Conservation (phyloP, 495 filamentous ascomycete species). For the Lophiotrema nucula region DNA sequence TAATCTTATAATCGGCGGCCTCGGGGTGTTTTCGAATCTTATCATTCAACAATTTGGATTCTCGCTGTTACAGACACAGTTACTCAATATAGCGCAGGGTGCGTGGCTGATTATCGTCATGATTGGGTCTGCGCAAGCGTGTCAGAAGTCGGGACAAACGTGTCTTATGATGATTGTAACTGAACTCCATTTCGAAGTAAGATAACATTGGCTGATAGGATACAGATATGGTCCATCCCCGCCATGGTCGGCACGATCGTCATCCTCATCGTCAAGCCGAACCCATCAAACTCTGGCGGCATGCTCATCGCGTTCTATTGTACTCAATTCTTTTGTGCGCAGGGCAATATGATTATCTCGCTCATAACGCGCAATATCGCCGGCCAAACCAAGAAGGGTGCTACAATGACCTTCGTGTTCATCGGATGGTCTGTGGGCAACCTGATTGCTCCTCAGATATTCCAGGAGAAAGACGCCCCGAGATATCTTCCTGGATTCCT, state of each 20-base stretch:
- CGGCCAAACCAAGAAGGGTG: neutral
- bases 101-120: no score
- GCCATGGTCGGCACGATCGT: neutral
- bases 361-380: neutral
- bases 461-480: neutral
- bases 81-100: no score
- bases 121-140: no score
- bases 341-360: neutral
- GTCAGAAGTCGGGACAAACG: neutral
- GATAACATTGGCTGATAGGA: no score
- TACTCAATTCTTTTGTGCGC: neutral
- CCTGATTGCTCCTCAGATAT: neutral
- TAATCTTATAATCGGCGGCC: neutral
- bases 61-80: neutral
- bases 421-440: constrained; percentile 2
- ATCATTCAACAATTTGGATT: neutral
- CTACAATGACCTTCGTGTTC: neutral
- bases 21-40: neutral
- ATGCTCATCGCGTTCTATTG: neutral
- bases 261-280: neutral
- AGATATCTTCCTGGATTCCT: neutral
- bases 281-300: neutral
- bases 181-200: no score
- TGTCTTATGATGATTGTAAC: neutral
- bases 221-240: neutral